phyloP scores from a whole-genome alignment of 2,329 filamentous ascomycete species.

The Coniochaeta ligniaria region DNA sequence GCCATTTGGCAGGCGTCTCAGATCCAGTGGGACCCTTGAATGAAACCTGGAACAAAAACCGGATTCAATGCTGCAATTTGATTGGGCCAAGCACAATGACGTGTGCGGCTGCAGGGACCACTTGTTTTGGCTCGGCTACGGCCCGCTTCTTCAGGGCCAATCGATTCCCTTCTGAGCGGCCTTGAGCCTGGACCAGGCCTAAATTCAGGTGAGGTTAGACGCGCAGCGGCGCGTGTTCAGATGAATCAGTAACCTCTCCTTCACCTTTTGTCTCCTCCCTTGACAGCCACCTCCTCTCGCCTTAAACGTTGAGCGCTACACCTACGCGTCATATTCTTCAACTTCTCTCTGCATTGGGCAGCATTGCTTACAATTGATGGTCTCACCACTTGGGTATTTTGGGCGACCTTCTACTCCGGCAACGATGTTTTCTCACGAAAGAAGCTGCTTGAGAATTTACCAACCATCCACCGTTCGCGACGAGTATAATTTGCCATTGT shows the following conservation, averaged over 20 bases:
- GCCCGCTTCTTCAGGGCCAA: neutral
- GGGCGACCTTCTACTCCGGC: too few species aligned
- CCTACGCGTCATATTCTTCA: too few species aligned
- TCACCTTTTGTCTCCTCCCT: too few species aligned
- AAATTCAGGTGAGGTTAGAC: neutral
- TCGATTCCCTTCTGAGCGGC: neutral
- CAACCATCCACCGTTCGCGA: too few species aligned
- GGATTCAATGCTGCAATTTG: neutral
- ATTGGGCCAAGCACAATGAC: neutral
- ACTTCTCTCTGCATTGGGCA: too few species aligned
- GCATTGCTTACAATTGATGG: too few species aligned
- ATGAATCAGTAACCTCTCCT: neutral
- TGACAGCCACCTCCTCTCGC: neutral
- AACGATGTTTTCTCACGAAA: too few species aligned
- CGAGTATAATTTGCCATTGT: too few species aligned
- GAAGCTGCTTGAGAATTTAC: too few species aligned
- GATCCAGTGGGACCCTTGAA: neutral
- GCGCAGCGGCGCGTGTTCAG: neutral
- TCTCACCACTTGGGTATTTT: too few species aligned
- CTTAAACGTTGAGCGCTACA: too few species aligned
- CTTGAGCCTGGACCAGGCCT: neutral
- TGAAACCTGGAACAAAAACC: constrained; percentile 2
- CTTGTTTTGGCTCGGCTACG: neutral
- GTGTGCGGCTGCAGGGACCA: neutral
- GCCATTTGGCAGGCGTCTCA: neutral